Evolutionary conservation across 331 rosid genomes (phyloP).

Genomic region (Saraca asoca): DNA sequence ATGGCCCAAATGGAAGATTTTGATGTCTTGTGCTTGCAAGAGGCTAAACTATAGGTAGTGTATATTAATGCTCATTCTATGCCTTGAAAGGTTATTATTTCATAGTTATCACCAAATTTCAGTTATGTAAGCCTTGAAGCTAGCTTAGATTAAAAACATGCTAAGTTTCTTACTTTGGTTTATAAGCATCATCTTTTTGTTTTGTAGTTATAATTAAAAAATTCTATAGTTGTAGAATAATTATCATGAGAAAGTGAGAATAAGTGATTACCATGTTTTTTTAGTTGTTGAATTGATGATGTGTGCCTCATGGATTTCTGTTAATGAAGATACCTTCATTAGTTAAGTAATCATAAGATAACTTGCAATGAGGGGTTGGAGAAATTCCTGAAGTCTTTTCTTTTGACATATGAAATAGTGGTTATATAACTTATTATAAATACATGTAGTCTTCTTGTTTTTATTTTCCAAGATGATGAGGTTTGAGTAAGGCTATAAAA

Average conservation of each 20-base stretch:
- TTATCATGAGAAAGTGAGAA: background rate
- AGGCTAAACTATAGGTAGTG: constrained; percentile 89
- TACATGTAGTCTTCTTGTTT: no score
- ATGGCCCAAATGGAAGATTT: constrained; percentile 86
- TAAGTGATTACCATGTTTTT: constrained; percentile 19
- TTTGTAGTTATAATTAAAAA: constrained; percentile 13
- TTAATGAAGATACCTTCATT: background rate
- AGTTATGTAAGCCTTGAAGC: background rate
- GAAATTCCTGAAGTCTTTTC: constrained; percentile 9
- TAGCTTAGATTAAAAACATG: background rate
- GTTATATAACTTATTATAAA: no score
- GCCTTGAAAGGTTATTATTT: constrained; percentile 5
- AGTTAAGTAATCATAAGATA: constrained; percentile 2
- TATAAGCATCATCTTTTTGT: no score
- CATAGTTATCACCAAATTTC: background rate
- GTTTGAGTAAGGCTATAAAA: no score
- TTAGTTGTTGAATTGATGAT: constrained; percentile 6
- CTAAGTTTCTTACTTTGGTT: background rate
- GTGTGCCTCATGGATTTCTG: background rate
- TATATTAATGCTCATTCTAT: constrained; percentile 28
- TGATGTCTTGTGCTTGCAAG: constrained; percentile 91
- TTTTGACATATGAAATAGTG: background rate
- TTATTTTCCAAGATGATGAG: no score
- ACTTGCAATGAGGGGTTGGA: constrained; percentile 8
- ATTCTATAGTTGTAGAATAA: constrained; percentile 11